Percentiles rank a stretch among this genome's conserved stretches.
Conservation (phyloP, 1,284 basidiomycete genomes). For the Exobasidium cylindrosporum region DNA sequence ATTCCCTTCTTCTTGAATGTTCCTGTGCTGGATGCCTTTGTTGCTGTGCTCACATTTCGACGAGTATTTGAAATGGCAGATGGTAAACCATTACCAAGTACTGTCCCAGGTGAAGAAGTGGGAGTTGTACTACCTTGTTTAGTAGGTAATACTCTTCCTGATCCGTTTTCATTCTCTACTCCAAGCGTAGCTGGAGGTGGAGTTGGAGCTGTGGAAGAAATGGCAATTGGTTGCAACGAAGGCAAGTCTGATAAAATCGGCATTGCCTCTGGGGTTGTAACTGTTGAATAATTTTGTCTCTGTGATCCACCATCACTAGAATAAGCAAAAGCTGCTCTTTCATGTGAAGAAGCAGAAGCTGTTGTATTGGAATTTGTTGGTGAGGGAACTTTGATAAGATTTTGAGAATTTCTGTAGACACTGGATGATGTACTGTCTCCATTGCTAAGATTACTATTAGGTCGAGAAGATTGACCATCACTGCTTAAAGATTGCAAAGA, state of each 20-base stretch:
- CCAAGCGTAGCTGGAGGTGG: neutral
- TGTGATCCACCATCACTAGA: slow-evolving; percentile 5
- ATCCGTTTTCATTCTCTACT: neutral
- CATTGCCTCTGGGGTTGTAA: neutral
- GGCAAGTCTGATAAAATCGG: neutral
- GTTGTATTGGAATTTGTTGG: neutral
- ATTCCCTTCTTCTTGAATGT: neutral
- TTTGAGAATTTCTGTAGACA: neutral
- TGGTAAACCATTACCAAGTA: neutral
- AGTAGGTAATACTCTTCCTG: neutral
- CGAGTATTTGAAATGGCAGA: neutral
- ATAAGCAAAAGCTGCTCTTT: neutral
- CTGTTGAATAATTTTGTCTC: neutral
- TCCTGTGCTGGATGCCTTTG: neutral
- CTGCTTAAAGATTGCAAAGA: neutral
- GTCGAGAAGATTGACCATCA: neutral
- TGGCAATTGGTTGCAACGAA: neutral
- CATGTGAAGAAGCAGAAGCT: slow-evolving; percentile 7
- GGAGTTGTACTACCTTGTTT: neutral
- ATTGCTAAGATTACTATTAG: neutral
- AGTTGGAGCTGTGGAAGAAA: neutral
- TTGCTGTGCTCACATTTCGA: neutral
- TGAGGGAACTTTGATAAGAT: slow-evolving; percentile 8
- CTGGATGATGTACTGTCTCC: neutral
- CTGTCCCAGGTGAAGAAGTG: neutral